Evolutionary conservation across 192 early-diverging fungal genomes (phyloP).

Genomic region (Rhizoclosmatium sp.): DNA sequence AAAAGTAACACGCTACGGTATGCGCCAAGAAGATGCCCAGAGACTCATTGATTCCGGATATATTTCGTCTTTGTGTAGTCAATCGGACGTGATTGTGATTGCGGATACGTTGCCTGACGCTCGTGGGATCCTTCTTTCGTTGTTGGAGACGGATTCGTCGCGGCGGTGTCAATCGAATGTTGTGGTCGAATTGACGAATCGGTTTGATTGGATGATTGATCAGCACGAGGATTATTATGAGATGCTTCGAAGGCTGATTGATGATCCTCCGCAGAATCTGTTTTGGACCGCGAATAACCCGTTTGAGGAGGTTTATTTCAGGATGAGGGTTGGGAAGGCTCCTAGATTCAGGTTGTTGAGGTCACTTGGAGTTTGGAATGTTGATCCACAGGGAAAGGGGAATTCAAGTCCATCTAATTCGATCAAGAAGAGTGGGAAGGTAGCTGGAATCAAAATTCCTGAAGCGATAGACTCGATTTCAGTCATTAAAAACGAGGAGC

Average conservation of each 20-base stretch:
- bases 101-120: slow-evolving; percentile 32
- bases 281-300: slow-evolving; percentile 32
- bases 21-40: slow-evolving; percentile 1
- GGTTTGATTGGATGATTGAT: slow-evolving; percentile 28
- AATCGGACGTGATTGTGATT: slow-evolving; percentile 24
- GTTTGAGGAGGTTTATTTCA: slow-evolving; percentile 18
- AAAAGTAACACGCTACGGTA: slow-evolving; percentile 24
- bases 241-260: neutral
- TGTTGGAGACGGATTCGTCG: slow-evolving; percentile 6
- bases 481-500: neutral
- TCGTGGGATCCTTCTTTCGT: slow-evolving; percentile 10
- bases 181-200: slow-evolving; percentile 33
- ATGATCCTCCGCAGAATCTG: slow-evolving; percentile 2
- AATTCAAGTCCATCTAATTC: neutral
- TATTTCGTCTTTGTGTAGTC: neutral
- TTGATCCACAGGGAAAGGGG: neutral
- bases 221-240: slow-evolving; percentile 1
- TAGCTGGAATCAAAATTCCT: neutral
- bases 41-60: slow-evolving; percentile 5
- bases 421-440: neutral
- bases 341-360: slow-evolving; percentile 8
- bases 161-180: slow-evolving; percentile 23
- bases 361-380: slow-evolving; percentile 26
- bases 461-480: neutral
- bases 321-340: neutral